Evolutionary conservation across 2,329 filamentous ascomycete genomes (phyloP), one percentile per base, ranked within the genome.

Genomic region (Lachnellula cervina): DNA sequence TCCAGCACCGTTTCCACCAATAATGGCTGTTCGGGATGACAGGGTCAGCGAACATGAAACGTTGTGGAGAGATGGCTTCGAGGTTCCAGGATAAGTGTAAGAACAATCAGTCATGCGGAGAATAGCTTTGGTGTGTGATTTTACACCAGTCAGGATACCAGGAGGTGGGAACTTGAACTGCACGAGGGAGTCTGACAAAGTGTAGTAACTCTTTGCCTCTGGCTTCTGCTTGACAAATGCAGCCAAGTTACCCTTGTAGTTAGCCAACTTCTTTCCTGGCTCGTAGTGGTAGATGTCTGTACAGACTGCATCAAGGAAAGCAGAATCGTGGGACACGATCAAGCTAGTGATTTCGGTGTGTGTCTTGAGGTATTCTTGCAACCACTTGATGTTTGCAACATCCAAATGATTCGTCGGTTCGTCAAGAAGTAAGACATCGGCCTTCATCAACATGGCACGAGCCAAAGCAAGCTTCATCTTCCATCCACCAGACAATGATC

Each of bases 201-300:
- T 97, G 77, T 99, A 99, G 80, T 99, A 99, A 71, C 89, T 92
- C 82, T 96, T 97, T 59, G 88, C 94, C 76, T 97, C 94, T 13
- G 94, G 94, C 70, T 90, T 90, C 64, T 90, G 78, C 74, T 89
- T 82, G 71, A 99, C 94, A 69, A 99, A 97, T 35, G 80, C 85
- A 19, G 84, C 83, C 56, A 94, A 77, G 74, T 94, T 93, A 62
- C 89, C 89, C 76, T 86, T 88, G 81, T 90, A 93, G 74, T 84
- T 86, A 21, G 86, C 86, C 32, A 99, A 82, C 79, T 97, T 99
- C 84, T 99, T 99, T 74, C 86, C 84, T 25, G 83, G 83, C 74
- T 99, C 94, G 75, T 99, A 99, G 77, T 99, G 94, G 77, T 97
- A 97, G 69, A 99, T 97, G 71, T 99, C 94, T 6, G 94, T 99